Evolutionary conservation across 2,329 filamentous ascomycete genomes (phyloP), one percentile per base, ranked within the genome.

Genomic region (Calonectria montana): DNA sequence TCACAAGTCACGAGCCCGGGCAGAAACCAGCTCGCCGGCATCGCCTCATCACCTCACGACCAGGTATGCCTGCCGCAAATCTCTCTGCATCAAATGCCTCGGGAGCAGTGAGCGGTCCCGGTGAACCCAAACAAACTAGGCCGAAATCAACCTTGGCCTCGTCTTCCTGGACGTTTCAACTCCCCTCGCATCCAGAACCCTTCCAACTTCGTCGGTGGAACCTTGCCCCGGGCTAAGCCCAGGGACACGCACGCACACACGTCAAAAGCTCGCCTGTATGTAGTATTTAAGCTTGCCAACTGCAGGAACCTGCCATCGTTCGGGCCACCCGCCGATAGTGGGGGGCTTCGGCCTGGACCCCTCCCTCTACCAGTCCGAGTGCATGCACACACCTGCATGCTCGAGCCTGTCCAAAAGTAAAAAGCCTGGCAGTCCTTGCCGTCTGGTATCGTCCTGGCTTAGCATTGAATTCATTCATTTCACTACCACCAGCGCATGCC

Each of bases 1-100:
- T 73, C 48, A 21, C 48, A 69, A 64, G 71, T 69, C 73, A 76
- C 66, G 37, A 53, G 69, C 47, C 59, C 59, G n/a, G 48, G 50
- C 48, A 74, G 73, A 71, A 68, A 59, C 41, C 47, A 37, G 68
- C 63, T 74, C 67, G 57, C 39, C 65, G 70, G 66, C 50, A 65
- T 77, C 76, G 74, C 73, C 66, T 77, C 73, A 76, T 66, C 37
- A 53, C 63, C 48, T 50, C 43, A 67, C 48, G 65, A 57, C 47
- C 55, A 70, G 57, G 31, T 3, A 41, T 23, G 29, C 61, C 45
- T 50, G 23, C n/a, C 31, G 13, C 21, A 12, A 31, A 15, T 27
- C 13, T 27, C 21, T 31, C 18, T 21, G 37, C 57, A n/a, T 31
- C 23, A 23, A 45, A 12, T 75, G 75, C 71, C 65, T 59, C 23